phyloP scores from a whole-genome alignment of 2,329 filamentous ascomycete genomes.

The Diaporthe sp. region DNA sequence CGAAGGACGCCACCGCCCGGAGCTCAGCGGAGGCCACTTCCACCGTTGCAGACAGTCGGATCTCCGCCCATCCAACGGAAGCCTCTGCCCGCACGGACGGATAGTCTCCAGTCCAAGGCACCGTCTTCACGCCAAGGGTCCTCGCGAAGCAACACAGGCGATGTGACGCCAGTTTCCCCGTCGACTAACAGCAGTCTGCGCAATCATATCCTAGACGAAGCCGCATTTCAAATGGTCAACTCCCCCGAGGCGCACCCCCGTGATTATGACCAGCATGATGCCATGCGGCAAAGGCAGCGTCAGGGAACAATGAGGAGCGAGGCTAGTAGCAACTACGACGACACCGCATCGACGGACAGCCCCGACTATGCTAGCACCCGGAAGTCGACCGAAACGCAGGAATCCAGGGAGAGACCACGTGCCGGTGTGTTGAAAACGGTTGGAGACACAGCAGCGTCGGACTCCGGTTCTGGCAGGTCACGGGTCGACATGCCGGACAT shows the following conservation, averaged over 20 bases:
- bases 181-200: conserved; percentile 56
- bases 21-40: conserved; percentile 35
- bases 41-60: conserved; percentile 42
- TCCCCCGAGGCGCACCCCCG: conserved; percentile 47
- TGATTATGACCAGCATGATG: conserved; percentile 39
- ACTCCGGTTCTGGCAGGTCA: conserved; percentile 45
- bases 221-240: conserved; percentile 63
- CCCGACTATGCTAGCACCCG: conserved; percentile 85
- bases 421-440: conserved; percentile 86
- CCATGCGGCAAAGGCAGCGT: conserved; percentile 48
- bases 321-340: conserved; percentile 69
- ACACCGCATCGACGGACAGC: conserved; percentile 74
- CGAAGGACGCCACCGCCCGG: conserved; percentile 36
- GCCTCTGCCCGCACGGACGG: conserved; percentile 59
- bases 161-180: conserved; percentile 51
- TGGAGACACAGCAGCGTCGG: conserved; percentile 59
- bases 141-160: conserved; percentile 54
- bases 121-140: conserved; percentile 39
- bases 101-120: conserved; percentile 37
- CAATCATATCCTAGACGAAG: conserved; percentile 60
- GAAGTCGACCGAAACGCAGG: conserved; percentile 63
- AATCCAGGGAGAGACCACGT: conserved; percentile 75
- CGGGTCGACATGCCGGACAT: conserved; percentile 75
- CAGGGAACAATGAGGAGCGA: conserved; percentile 53
- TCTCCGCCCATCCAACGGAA: conserved; percentile 64